phyloP scores from a whole-genome alignment of 2,329 filamentous ascomycete genomes.

The Eutypella sp. region DNA sequence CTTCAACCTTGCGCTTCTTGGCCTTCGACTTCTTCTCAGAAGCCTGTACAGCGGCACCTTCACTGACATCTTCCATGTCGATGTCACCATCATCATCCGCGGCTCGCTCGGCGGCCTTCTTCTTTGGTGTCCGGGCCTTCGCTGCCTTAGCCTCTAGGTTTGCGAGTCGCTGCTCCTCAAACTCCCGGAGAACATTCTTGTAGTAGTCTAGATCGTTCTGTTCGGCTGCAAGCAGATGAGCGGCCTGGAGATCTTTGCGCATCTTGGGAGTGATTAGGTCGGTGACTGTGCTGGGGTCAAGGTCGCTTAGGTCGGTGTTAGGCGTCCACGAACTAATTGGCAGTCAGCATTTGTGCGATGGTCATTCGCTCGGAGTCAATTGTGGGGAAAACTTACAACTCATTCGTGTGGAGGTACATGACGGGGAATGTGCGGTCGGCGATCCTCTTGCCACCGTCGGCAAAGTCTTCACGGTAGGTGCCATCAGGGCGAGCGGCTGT shows the following conservation, averaged over 20 bases:
- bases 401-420: slow-evolving; percentile 92
- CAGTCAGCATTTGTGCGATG: slow-evolving; percentile 7
- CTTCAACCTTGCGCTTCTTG: slow-evolving; percentile 85
- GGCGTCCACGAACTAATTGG: slow-evolving; percentile 76
- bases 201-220: slow-evolving; percentile 74
- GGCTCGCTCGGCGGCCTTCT: slow-evolving; percentile 44
- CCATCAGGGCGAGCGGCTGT: slow-evolving; percentile 79
- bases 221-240: slow-evolving; percentile 76
- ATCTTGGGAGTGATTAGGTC: slow-evolving; percentile 69
- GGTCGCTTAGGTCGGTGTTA: slow-evolving; percentile 74
- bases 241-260: slow-evolving; percentile 71
- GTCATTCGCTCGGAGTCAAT: slow-evolving; percentile 1
- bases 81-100: slow-evolving; percentile 53
- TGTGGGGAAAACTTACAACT: slow-evolving; percentile 70
- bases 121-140: slow-evolving; percentile 30
- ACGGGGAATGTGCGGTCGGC: slow-evolving; percentile 85
- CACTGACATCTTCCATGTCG: slow-evolving; percentile 58
- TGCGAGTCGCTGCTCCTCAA: slow-evolving; percentile 59
- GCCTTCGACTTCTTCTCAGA: slow-evolving; percentile 41
- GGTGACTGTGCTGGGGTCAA: slow-evolving; percentile 68
- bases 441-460: slow-evolving; percentile 80
- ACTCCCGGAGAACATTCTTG: slow-evolving; percentile 71
- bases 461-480: slow-evolving; percentile 80
- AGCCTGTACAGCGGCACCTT: slow-evolving; percentile 41
- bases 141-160: slow-evolving; percentile 42